Evolutionary conservation across 1,139 yeast genomes (phyloP).

Genomic region (Candida frijolesensis): DNA sequence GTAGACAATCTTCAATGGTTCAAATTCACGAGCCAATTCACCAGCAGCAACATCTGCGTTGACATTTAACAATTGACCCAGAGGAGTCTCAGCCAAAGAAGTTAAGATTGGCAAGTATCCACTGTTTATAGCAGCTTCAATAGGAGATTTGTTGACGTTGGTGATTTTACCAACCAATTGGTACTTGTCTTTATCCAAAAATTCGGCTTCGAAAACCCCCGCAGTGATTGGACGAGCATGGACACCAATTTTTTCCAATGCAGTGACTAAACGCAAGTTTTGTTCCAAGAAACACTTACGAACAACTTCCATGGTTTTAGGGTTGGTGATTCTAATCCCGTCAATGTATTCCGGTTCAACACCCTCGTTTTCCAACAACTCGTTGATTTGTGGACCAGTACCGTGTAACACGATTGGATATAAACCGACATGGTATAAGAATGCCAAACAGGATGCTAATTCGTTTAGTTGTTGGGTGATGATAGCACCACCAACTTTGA

Average conservation of each 20-base stretch:
- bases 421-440: slow-evolving; percentile 93
- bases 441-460: slow-evolving; percentile 92
- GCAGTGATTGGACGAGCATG: slow-evolving; percentile 98
- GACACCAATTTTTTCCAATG: slow-evolving; percentile 93
- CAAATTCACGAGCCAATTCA: slow-evolving; percentile 93
- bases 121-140: slow-evolving; percentile 92
- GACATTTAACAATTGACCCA: slow-evolving; percentile 94
- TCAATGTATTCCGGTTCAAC: slow-evolving; percentile 95
- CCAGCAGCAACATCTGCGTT: slow-evolving; percentile 99
- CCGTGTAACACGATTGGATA: slow-evolving; percentile 97
- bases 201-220: slow-evolving; percentile 95
- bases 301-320: slow-evolving; percentile 93
- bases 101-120: slow-evolving; percentile 97
- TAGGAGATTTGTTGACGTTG: slow-evolving; percentile 84
- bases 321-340: slow-evolving; percentile 95
- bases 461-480: slow-evolving; percentile 93
- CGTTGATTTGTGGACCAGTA: slow-evolving; percentile 98
- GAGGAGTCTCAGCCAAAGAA: slow-evolving; percentile 92
- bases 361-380: slow-evolving; percentile 88
- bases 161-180: slow-evolving; percentile 89
- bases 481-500: slow-evolving; percentile 98
- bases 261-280: slow-evolving; percentile 91
- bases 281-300: slow-evolving; percentile 94
- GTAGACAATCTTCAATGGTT: slow-evolving; percentile 94
- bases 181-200: slow-evolving; percentile 86